Percentiles rank a stretch among this genome's conserved stretches.
Evolutionary conservation across 208 protist species (phyloP).

Genomic region (Lotmaria passim): DNA sequence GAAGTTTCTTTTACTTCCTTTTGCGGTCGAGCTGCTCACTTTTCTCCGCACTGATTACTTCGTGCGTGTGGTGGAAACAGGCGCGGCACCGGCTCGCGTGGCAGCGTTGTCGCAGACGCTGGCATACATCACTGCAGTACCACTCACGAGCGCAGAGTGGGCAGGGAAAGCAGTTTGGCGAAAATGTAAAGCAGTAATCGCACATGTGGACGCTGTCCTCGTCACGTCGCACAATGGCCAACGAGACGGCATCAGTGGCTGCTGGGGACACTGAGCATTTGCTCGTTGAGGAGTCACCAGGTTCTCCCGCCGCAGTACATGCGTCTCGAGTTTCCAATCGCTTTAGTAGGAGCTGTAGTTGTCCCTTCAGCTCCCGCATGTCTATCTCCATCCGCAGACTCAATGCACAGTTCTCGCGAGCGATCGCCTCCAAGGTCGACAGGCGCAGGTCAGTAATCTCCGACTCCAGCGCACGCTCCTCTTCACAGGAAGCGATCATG

Average conservation of each 20-base stretch:
- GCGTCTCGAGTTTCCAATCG: not conserved
- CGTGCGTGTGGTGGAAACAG: not conserved
- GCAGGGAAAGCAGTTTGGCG: constrained; percentile 46
- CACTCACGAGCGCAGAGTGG: constrained; percentile 61
- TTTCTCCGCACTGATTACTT: not conserved
- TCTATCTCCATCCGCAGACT: constrained; percentile 8
- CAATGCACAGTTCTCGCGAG: constrained; percentile 13
- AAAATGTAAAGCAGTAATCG: constrained; percentile 66
- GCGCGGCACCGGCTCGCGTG: constrained; percentile 50
- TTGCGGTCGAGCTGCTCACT: not conserved
- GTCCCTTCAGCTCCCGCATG: constrained; percentile 3
- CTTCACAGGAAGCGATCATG: constrained; percentile 2
- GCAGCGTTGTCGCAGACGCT: constrained; percentile 45
- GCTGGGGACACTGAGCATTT: not conserved
- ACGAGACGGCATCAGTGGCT: not conserved
- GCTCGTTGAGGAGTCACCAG: not conserved
- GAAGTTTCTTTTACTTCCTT: too few species aligned
- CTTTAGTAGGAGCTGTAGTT: not conserved
- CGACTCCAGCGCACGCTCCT: constrained; percentile 9
- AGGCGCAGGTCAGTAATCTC: constrained; percentile 16
- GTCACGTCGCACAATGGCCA: not conserved
- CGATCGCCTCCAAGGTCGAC: constrained; percentile 22
- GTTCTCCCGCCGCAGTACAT: not conserved
- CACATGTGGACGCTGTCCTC: constrained; percentile 39
- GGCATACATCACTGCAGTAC: constrained; percentile 74